Evolutionary conservation across 805 yeast genomes (phyloP).

Genomic region (Barnettozyma sucrosica): DNA sequence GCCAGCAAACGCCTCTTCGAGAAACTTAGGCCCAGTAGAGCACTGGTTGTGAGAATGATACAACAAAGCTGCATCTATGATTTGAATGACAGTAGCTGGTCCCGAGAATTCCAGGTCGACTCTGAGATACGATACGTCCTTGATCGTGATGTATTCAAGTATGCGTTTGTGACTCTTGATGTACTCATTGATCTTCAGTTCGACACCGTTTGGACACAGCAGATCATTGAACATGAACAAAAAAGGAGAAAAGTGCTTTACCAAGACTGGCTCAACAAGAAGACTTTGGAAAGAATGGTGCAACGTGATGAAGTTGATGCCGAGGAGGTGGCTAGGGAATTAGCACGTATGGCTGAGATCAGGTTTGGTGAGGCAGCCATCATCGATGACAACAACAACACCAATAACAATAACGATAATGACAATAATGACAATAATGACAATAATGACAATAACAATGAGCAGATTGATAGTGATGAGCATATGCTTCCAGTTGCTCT

Average conservation of each 20-base stretch:
- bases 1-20: constrained; percentile 27
- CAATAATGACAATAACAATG: background rate
- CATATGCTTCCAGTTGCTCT: background rate
- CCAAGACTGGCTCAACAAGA: constrained; percentile 16
- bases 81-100: constrained; percentile 8
- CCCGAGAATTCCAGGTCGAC: background rate
- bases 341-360: constrained; percentile 19
- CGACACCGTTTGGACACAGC: constrained; percentile 21
- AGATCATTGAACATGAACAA: constrained; percentile 15
- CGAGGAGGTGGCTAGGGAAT: constrained; percentile 14
- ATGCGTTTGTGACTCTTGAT: constrained; percentile 22
- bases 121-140: constrained; percentile 14
- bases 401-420: background rate
- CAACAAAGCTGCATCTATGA: constrained; percentile 14
- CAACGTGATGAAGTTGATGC: constrained; percentile 8
- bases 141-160: constrained; percentile 14
- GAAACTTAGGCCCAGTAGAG: constrained; percentile 24
- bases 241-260: constrained; percentile 15
- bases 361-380: constrained; percentile 6
- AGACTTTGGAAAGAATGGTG: constrained; percentile 11
- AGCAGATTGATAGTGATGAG: background rate
- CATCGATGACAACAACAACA: background rate
- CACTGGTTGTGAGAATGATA: constrained; percentile 20
- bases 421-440: background rate
- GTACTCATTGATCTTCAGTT: constrained; percentile 21